phyloP scores from a whole-genome alignment of 106 monocot species.

The Allium fistulosum region DNA sequence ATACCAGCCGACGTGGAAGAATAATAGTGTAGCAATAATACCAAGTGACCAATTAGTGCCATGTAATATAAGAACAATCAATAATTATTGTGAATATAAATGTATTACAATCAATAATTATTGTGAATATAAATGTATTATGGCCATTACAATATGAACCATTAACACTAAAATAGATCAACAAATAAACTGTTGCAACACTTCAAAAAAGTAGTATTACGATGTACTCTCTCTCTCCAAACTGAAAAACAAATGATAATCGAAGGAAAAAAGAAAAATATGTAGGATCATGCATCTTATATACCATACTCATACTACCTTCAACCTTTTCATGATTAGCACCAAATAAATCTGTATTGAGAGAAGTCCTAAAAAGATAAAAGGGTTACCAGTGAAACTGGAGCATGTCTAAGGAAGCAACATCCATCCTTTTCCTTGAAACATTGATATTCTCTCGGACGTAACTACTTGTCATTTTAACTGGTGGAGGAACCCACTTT shows the following conservation, averaged over 20 bases:
- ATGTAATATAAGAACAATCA: not conserved
- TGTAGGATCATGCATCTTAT: too few species aligned
- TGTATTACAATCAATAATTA: too few species aligned
- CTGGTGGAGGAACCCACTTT: conserved; percentile 97
- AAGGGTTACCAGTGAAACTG: conserved; percentile 87
- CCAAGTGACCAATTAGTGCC: not conserved
- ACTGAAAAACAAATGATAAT: too few species aligned
- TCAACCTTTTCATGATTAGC: too few species aligned
- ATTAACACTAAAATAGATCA: not conserved
- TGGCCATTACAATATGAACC: not conserved
- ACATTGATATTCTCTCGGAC: conserved; percentile 72
- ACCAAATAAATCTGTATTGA: too few species aligned
- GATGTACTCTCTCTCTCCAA: too few species aligned
- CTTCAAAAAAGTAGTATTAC: too few species aligned
- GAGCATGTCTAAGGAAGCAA: conserved; percentile 86
- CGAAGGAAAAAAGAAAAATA: too few species aligned
- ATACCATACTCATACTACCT: too few species aligned
- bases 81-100: not conserved
- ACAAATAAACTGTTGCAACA: not conserved
- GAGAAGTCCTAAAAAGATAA: not conserved
- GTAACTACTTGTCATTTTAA: conserved; percentile 82
- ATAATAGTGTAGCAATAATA: too few species aligned
- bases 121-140: not conserved
- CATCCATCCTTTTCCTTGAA: conserved; percentile 95
- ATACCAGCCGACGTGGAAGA: too few species aligned